phyloP scores from a whole-genome alignment of 352 stramenopile genomes.

The Phytophthora kernoviae region DNA sequence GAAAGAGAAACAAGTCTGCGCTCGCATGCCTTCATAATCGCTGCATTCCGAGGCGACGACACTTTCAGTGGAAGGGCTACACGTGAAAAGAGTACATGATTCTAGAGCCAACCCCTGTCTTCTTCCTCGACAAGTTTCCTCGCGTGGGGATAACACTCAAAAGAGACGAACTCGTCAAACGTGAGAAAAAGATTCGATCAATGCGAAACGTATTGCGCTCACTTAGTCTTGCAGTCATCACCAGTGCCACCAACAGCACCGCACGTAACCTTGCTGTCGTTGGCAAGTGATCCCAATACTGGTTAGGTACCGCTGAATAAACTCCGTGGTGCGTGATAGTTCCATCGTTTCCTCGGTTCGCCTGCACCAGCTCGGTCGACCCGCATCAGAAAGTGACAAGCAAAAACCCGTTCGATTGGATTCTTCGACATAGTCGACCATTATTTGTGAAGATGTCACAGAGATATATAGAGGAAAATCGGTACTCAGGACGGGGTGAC shows the following conservation, averaged over 20 bases:
- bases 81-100: background rate
- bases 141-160: background rate
- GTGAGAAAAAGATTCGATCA: background rate
- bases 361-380: background rate
- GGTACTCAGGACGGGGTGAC: background rate
- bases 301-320: background rate
- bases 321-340: constrained; percentile 2
- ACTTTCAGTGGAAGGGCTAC: background rate
- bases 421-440: constrained; percentile 2
- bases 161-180: background rate
- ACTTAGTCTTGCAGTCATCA: background rate
- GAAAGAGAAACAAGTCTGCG: background rate
- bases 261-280: background rate
- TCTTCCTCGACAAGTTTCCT: constrained; percentile 12
- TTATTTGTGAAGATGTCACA: background rate
- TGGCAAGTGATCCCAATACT: background rate
- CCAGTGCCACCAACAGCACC: constrained; percentile 8
- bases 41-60: background rate
- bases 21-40: constrained; percentile 4
- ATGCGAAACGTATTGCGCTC: constrained; percentile 10
- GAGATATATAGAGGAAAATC: background rate
- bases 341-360: background rate
- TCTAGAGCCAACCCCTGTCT: background rate
- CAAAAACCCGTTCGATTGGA: background rate
- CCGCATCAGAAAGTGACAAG: background rate